These are phyloP conservation scores for Neotropicomus parvogracilis DNA, from an alignment of 1,284 basidiomycete species.

Conservation along the genomic window DNA sequence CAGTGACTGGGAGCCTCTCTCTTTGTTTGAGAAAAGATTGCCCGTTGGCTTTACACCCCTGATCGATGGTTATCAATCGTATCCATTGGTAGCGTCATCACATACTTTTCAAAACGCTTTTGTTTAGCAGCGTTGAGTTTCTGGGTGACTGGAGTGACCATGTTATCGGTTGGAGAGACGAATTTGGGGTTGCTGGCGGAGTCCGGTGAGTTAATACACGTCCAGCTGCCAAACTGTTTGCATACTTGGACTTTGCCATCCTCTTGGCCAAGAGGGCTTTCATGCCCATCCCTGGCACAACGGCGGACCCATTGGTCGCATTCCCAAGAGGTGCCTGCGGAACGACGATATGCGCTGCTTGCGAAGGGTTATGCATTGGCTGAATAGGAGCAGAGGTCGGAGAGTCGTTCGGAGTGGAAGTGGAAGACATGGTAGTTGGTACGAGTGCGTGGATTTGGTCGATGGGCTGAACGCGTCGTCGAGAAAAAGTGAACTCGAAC, in stretches of 20 bases:
- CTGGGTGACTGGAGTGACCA: conserved; percentile 88
- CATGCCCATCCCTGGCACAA: conserved; percentile 73
- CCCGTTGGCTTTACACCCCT: conserved; percentile 58
- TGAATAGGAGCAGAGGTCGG: conserved; percentile 60
- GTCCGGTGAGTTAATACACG: conserved; percentile 6
- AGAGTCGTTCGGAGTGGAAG: conserved; percentile 60
- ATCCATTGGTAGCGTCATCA: conserved; percentile 12
- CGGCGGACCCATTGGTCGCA: conserved; percentile 43
- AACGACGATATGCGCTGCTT: conserved; percentile 73
- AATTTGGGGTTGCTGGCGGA: conserved; percentile 65
- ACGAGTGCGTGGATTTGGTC: too few species aligned
- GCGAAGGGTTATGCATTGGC: conserved; percentile 79
- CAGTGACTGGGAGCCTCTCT: conserved; percentile 38
- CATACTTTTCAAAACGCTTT: conserved; percentile 87
- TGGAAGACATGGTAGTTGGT: conserved; percentile 59
- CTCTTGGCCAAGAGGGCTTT: conserved; percentile 87
- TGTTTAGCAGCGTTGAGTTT: conserved; percentile 87
- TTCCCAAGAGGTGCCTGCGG: conserved; percentile 79
- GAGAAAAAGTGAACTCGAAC: conserved; percentile 27
- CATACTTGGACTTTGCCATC: conserved; percentile 79
- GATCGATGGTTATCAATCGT: conserved; percentile 8
- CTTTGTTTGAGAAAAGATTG: conserved; percentile 47
- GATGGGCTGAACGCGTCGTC: too few species aligned
- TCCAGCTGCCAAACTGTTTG: conserved; percentile 14
- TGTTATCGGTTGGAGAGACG: conserved; percentile 88